Evolutionary conservation across 2,329 filamentous ascomycete genomes (phyloP).

Genomic region (Microdochium trichocladiopsis): DNA sequence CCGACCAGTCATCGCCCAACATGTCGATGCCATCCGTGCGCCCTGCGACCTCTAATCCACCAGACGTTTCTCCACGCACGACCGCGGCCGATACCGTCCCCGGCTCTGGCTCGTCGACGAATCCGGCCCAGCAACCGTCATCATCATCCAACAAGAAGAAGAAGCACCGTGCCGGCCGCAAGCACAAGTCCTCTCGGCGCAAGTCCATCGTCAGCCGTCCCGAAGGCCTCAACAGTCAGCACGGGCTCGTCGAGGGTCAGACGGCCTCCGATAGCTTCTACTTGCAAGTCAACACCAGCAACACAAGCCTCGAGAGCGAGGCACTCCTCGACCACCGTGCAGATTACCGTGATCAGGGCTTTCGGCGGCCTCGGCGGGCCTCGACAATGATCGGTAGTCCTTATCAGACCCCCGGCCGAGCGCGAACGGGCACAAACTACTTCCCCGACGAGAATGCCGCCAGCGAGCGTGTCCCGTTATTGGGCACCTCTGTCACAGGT

Average conservation of each 20-base stretch:
- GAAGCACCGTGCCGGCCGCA: conserved; percentile 63
- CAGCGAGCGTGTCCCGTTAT: conserved; percentile 48
- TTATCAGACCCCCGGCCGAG: conserved; percentile 16
- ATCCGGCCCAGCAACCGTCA: background rate
- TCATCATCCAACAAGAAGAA: conserved; percentile 46
- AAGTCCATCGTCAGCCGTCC: conserved; percentile 44
- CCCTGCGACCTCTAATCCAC: background rate
- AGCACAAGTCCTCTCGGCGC: conserved; percentile 68
- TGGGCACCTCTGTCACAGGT: conserved; percentile 34
- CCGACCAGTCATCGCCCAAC: conserved; percentile 25
- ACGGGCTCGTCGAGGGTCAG: background rate
- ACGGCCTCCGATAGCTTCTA: conserved; percentile 33
- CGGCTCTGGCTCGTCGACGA: background rate
- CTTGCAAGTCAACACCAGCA: conserved; percentile 56
- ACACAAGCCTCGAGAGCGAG: conserved; percentile 84
- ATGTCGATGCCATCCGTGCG: background rate
- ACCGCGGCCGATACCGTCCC: conserved; percentile 23
- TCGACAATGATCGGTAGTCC: conserved; percentile 32
- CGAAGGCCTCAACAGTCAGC: background rate
- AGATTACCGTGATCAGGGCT: conserved; percentile 58
- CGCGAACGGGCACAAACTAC: conserved; percentile 8
- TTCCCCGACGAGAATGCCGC: conserved; percentile 40
- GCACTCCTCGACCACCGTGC: conserved; percentile 75
- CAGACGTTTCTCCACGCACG: conserved; percentile 63
- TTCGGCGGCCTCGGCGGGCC: conserved; percentile 56